These are phyloP conservation scores for Fomitopsis betulina DNA, from an alignment of 1,284 basidiomycete species.

Conservation along the genomic window DNA sequence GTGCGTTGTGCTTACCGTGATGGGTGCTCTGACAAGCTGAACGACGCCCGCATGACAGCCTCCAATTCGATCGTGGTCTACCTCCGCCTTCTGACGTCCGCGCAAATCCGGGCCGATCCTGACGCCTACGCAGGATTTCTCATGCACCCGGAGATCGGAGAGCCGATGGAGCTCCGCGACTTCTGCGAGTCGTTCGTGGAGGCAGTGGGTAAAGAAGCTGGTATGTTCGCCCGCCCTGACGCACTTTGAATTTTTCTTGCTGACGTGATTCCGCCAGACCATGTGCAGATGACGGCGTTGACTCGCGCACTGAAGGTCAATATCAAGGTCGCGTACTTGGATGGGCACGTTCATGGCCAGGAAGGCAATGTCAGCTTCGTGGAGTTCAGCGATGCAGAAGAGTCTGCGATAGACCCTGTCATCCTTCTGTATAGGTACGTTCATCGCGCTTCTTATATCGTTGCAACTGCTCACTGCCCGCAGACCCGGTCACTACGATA, in stretches of 20 bases:
- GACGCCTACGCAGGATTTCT: constrained; percentile 71
- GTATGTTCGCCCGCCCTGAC: constrained; percentile 28
- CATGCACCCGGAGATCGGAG: constrained; percentile 66
- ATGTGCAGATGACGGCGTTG: constrained; percentile 81
- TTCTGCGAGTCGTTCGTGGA: constrained; percentile 82
- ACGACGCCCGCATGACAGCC: constrained; percentile 29
- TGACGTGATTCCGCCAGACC: constrained; percentile 42
- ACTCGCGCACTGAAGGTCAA: constrained; percentile 65
- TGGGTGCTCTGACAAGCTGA: not conserved
- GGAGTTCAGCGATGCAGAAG: constrained; percentile 51
- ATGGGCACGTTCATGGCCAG: constrained; percentile 35
- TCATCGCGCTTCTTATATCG: not conserved
- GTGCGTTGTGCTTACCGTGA: constrained; percentile 29
- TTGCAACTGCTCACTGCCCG: not conserved
- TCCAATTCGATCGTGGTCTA: constrained; percentile 73
- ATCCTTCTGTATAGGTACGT: constrained; percentile 73
- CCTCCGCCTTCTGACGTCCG: constrained; percentile 77
- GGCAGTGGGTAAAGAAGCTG: constrained; percentile 78
- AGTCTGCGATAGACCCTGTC: constrained; percentile 42
- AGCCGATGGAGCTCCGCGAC: constrained; percentile 50
- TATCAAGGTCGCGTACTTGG: constrained; percentile 78
- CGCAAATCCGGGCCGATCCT: constrained; percentile 68
- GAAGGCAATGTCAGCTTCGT: constrained; percentile 64
- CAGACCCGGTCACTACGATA: constrained; percentile 35
- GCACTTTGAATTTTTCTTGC: not conserved